Conservation (phyloP, 2,329 filamentous ascomycete species). For the Penicillium sp. region DNA sequence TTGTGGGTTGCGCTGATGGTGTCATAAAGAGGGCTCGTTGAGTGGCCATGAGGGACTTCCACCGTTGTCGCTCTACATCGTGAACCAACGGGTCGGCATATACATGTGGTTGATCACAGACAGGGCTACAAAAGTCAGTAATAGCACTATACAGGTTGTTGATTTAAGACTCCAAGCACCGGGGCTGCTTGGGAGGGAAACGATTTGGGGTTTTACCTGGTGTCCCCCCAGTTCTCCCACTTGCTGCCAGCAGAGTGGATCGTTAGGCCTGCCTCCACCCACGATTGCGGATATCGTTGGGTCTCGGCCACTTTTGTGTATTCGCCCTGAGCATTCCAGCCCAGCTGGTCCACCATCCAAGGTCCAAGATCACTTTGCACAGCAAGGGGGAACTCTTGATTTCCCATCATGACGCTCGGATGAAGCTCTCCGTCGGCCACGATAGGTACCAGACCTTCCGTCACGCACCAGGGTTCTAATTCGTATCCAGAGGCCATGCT, state of each 20-base stretch:
- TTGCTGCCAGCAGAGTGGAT: slow-evolving; percentile 3
- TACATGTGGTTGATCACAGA: neutral
- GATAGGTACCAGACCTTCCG: slow-evolving; percentile 2
- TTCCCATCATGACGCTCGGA: neutral
- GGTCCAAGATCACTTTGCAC: slow-evolving; percentile 2
- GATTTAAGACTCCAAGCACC: neutral
- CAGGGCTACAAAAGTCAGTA: neutral
- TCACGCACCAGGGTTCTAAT: slow-evolving; percentile 4
- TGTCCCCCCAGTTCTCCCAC: neutral
- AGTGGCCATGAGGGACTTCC: slow-evolving; percentile 16
- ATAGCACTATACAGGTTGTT: neutral
- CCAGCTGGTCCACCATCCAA: neutral
- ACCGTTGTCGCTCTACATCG: slow-evolving; percentile 4
- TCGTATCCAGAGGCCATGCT: slow-evolving; percentile 6
- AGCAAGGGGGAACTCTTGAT: neutral
- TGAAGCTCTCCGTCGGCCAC: neutral
- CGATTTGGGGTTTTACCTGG: neutral
- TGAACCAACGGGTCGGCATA: neutral
- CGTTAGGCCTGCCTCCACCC: slow-evolving; percentile 9
- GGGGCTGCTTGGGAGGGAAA: no score
- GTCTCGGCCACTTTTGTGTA: neutral
- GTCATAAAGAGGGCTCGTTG: slow-evolving; percentile 28
- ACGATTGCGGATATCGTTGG: slow-evolving; percentile 1
- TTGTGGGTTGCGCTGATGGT: slow-evolving; percentile 6
- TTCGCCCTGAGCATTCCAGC: slow-evolving; percentile 4